phyloP scores from a whole-genome alignment of 2,329 filamentous ascomycete genomes.

The Fusarium fracticaudum region DNA sequence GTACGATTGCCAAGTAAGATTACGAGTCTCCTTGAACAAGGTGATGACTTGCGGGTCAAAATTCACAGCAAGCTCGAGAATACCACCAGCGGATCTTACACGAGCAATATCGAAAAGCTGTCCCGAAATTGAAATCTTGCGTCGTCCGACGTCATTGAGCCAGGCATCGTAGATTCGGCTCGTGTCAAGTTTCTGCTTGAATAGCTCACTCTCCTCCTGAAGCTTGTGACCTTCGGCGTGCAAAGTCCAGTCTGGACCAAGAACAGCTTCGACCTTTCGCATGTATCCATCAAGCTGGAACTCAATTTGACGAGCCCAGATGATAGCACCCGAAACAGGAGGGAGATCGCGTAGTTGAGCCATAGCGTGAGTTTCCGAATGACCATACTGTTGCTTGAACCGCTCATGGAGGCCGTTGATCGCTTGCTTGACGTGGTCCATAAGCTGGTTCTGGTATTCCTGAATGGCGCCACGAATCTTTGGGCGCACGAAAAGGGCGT shows the following conservation, averaged over 20 bases:
- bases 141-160: slow-evolving; percentile 87
- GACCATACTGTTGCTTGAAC: slow-evolving; percentile 98
- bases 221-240: slow-evolving; percentile 96
- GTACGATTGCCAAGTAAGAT: slow-evolving; percentile 94
- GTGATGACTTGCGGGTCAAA: slow-evolving; percentile 98
- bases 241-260: slow-evolving; percentile 92
- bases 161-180: slow-evolving; percentile 94
- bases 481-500: slow-evolving; percentile 96
- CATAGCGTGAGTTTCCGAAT: slow-evolving; percentile 98
- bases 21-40: slow-evolving; percentile 97
- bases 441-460: slow-evolving; percentile 97
- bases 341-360: slow-evolving; percentile 95
- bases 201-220: slow-evolving; percentile 88
- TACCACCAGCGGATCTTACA: slow-evolving; percentile 89
- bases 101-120: slow-evolving; percentile 90
- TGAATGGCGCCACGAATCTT: slow-evolving; percentile 98
- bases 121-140: slow-evolving; percentile 91
- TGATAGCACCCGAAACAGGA: slow-evolving; percentile 95
- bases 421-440: slow-evolving; percentile 97
- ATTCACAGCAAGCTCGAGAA: slow-evolving; percentile 89
- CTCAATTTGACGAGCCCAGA: slow-evolving; percentile 98
- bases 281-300: slow-evolving; percentile 95
- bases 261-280: slow-evolving; percentile 98
- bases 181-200: slow-evolving; percentile 96
- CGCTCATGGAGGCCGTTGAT: slow-evolving; percentile 93